Percentiles rank a stretch among this genome's conserved stretches.
Evolutionary conservation across 352 stramenopile genomes (phyloP).

Genomic region (Phytophthora agathidicida): DNA sequence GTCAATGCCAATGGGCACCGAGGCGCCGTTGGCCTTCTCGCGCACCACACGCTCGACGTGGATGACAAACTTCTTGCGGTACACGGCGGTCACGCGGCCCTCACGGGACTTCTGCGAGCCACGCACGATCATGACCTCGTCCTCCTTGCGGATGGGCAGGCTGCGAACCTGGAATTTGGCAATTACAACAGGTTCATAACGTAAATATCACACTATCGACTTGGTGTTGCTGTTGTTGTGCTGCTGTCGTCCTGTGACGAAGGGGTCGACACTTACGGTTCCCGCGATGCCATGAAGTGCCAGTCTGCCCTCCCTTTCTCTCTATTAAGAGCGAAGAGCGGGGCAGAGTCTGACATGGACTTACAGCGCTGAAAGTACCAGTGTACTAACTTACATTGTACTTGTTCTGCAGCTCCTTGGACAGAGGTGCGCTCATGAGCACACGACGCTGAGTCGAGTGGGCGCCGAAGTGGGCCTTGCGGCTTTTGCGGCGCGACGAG

Average conservation of each 20-base stretch:
- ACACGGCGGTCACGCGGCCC: constrained; percentile 97
- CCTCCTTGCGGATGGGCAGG: constrained; percentile 99
- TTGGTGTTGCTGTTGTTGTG: neutral
- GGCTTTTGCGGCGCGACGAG: constrained; percentile 97
- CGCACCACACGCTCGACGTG: constrained; percentile 98
- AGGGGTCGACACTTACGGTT: constrained; percentile 77
- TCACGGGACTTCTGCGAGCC: constrained; percentile 98
- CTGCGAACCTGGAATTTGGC: constrained; percentile 88
- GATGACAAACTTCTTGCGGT: constrained; percentile 99
- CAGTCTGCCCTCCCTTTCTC: constrained; percentile 40
- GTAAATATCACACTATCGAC: neutral
- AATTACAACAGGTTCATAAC: too few relatives aligned
- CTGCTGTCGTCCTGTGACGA: constrained; percentile 9
- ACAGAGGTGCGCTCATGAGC: constrained; percentile 98
- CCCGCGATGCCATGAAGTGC: constrained; percentile 91
- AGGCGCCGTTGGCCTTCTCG: constrained; percentile 98
- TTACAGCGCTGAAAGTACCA: constrained; percentile 89
- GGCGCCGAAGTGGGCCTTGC: constrained; percentile 99
- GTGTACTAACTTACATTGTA: constrained; percentile 97
- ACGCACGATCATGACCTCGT: constrained; percentile 98
- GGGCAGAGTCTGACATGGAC: constrained; percentile 77
- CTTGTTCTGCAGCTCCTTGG: constrained; percentile 99
- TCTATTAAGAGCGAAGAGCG: too few relatives aligned
- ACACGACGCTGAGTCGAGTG: constrained; percentile 96
- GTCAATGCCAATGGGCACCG: constrained; percentile 97